A percentile compares a stretch with the other conserved stretches of the same genome.
Evolutionary conservation across 306 rosid genomes (phyloP).

Genomic region (Begonia masoniana): DNA sequence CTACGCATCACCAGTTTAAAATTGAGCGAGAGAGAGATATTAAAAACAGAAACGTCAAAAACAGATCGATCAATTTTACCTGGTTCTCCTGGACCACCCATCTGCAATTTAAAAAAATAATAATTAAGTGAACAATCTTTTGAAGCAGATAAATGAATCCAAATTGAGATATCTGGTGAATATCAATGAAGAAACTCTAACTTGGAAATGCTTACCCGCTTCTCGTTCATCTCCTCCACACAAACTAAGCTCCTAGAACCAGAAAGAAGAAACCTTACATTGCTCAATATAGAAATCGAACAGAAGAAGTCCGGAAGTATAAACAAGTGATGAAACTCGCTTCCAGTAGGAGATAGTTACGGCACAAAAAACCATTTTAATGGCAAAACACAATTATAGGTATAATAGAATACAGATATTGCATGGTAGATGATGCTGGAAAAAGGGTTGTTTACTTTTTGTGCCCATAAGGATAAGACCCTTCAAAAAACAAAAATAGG

Average conservation of each 20-base stretch:
- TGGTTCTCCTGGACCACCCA: slow-evolving; percentile 67
- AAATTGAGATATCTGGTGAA: not conserved
- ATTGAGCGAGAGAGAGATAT: not conserved
- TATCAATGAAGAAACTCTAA: not conserved
- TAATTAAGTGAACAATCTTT: slow-evolving; percentile 6
- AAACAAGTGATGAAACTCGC: no score
- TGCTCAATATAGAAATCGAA: slow-evolving; percentile 1
- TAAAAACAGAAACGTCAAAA: slow-evolving; percentile 10
- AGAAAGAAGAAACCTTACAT: not conserved
- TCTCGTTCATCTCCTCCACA: slow-evolving; percentile 18
- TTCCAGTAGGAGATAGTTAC: no score
- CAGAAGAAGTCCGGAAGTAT: not conserved
- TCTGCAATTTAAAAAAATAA: slow-evolving; percentile 22
- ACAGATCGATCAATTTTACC: slow-evolving; percentile 27
- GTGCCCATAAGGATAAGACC: no score
- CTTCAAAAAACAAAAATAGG: no score
- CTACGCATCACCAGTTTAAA: slow-evolving; percentile 29
- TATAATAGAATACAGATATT: no score
- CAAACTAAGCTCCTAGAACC: slow-evolving; percentile 34
- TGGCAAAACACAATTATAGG: no score
- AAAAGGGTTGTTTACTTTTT: no score
- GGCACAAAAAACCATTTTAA: no score
- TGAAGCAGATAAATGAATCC: slow-evolving; percentile 6
- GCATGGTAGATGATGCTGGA: no score
- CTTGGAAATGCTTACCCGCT: slow-evolving; percentile 35